phyloP scores from a whole-genome alignment of 495 filamentous ascomycete species.

The Penicillium macrosclerotiorum region DNA sequence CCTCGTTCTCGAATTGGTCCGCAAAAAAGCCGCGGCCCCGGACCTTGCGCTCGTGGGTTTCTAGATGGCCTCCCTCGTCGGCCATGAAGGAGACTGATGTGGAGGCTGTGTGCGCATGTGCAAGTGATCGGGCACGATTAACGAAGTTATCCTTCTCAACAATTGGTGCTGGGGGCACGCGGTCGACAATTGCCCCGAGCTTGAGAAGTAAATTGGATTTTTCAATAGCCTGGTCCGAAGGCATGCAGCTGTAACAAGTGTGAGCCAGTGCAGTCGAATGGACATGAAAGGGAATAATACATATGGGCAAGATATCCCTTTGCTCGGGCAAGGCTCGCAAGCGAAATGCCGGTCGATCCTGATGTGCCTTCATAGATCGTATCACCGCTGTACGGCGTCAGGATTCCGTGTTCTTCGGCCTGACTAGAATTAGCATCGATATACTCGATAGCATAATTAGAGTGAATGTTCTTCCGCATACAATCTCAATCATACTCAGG shows the following conservation, averaged over 20 bases:
- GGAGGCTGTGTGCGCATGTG: conserved; percentile 63
- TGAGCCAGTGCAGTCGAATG: conserved; percentile 8
- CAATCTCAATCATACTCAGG: conserved; percentile 76
- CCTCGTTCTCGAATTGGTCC: conserved; percentile 89
- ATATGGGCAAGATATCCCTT: conserved; percentile 91
- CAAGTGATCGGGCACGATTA: conserved; percentile 80
- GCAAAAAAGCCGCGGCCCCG: conserved; percentile 78
- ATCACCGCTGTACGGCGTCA: conserved; percentile 80
- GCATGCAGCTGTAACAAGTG: conserved; percentile 70
- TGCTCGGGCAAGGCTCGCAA: conserved; percentile 84
- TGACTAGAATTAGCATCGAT: conserved; percentile 17
- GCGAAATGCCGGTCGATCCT: conserved; percentile 88
- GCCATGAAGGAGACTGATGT: conserved; percentile 24
- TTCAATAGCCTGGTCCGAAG: conserved; percentile 82
- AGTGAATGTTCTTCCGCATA: conserved; percentile 27
- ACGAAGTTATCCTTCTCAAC: conserved; percentile 90
- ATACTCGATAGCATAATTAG: not conserved
- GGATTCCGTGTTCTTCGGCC: conserved; percentile 75
- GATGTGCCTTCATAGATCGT: conserved; percentile 97
- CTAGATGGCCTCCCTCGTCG: conserved; percentile 7
- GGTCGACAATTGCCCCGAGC: conserved; percentile 85
- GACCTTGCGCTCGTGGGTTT: conserved; percentile 14
- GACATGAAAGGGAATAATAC: conserved; percentile 38
- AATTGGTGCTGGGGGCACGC: conserved; percentile 87
- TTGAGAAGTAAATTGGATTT: conserved; percentile 87